These are phyloP conservation scores for Exophiala calicioides DNA, from an alignment of 2,329 filamentous ascomycete species.

Conservation along the genomic window DNA sequence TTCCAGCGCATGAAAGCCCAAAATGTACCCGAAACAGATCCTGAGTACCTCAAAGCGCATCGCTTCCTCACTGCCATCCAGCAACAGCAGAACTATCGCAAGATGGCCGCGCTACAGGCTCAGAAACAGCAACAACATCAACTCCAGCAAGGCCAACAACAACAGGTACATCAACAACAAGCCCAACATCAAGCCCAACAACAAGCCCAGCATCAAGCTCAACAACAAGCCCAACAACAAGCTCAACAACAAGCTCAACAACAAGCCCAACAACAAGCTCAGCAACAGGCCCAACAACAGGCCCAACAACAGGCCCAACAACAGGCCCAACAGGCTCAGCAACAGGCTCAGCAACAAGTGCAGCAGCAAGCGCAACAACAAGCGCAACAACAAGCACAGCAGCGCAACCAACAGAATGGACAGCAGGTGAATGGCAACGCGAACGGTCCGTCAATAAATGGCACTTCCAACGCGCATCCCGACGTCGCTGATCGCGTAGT, in stretches of 20 bases:
- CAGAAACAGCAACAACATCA: conserved; percentile 50
- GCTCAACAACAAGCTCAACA: conserved; percentile 29
- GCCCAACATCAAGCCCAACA: conserved; percentile 39
- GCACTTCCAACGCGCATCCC: conserved; percentile 41
- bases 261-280: conserved; percentile 55
- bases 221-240: conserved; percentile 37
- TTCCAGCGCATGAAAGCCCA: conserved; percentile 85
- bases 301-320: conserved; percentile 31
- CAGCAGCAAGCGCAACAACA: too few relatives aligned
- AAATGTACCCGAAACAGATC: conserved; percentile 78
- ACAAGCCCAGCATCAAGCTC: too few relatives aligned
- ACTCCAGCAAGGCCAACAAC: conserved; percentile 26
- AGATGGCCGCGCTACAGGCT: conserved; percentile 60
- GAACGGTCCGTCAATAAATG: conserved; percentile 40
- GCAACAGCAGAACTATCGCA: conserved; percentile 61
- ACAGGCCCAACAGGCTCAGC: conserved; percentile 12
- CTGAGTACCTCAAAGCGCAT: conserved; percentile 81
- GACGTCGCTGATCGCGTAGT: conserved; percentile 18
- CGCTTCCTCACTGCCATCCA: conserved; percentile 73
- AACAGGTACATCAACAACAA: conserved; percentile 29
- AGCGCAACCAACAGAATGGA: conserved; percentile 21
- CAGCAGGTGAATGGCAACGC: conserved; percentile 39
- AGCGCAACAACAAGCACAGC: too few relatives aligned
- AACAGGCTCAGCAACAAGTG: conserved; percentile 47
- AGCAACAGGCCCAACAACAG: conserved; percentile 35